Evolutionary conservation across 2,329 filamentous ascomycete species (phyloP), one percentile per base, ranked within the genome.

Genomic region (Fusarium austroafricanum): DNA sequence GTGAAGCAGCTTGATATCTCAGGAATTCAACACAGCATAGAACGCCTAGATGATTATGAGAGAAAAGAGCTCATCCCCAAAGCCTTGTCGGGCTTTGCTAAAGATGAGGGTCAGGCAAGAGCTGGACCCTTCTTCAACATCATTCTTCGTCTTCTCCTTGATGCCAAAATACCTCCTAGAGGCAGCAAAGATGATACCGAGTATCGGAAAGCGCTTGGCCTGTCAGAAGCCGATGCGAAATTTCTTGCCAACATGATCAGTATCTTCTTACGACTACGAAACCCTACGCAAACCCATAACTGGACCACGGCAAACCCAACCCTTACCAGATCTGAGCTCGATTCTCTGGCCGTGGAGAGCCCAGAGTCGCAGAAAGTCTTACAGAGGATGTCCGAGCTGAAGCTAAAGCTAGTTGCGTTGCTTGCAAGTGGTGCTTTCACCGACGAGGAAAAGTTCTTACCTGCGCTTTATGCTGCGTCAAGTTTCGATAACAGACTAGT

Each of bases 1-100:
- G 88, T 99, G 68, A 90, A 93, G 67, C 92, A 97, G 76, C 92
- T 97, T 71, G 94, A 98, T 79, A 82, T 98, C 39, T 85, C 92
- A 18, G 97, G 97, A 76, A 91, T 97, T 37, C 92, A 96, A 74
- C 93, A 97, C 75, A 96, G 95, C 40, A 74, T 88, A 28, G 78
- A 81, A 40, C 82, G 85, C 5, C 76, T 87, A 21, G 78, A 82
- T 31, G 77, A 81, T 14, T 74, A 84, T 53, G 91, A 95, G 40
- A 87, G 93, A 70, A 85, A 90, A 35, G 87, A 89, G 12, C 81
- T 97, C 6, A 79, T 97, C n/a, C 89, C 93, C 3, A 84, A 76
- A 33, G 78, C 78, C 7, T 60, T 81, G 2, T 65, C 65, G 6
- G 78, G 76, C 8, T 74, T 75, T 45, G 65, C 77, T 12, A 67